A percentile compares a stretch with the other conserved stretches of the same genome.
phyloP scores from a whole-genome alignment of 129 eudicot species.

The Centrapalus pauciflorus region DNA sequence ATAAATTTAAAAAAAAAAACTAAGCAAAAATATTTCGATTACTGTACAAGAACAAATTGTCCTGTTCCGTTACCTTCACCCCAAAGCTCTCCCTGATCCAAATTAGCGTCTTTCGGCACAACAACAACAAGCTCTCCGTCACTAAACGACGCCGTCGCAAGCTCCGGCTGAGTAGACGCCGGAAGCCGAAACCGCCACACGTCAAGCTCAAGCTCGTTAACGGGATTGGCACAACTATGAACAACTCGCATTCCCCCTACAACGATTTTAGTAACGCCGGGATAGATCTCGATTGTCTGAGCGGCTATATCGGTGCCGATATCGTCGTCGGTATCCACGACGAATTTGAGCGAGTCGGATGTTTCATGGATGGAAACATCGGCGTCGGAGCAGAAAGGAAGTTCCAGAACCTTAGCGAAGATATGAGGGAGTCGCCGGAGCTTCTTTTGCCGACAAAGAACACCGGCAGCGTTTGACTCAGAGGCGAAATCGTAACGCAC shows the following conservation, averaged over 20 bases:
- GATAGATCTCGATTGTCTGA: conserved; percentile 63
- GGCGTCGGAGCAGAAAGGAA: conserved; percentile 80
- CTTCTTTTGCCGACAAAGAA: conserved; percentile 52
- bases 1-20: not conserved
- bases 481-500: conserved; percentile 54
- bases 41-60: conserved; percentile 75
- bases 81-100: conserved; percentile 35
- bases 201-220: conserved; percentile 55
- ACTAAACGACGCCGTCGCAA: conserved; percentile 61
- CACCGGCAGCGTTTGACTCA: conserved; percentile 17
- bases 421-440: conserved; percentile 95
- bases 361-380: conserved; percentile 71
- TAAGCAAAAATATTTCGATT: conserved; percentile 1
- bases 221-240: not conserved
- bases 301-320: conserved; percentile 54
- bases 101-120: conserved; percentile 64
- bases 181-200: conserved; percentile 91
- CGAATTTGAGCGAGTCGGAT: conserved; percentile 44
- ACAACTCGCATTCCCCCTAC: conserved; percentile 30
- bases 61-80: conserved; percentile 36
- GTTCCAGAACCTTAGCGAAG: conserved; percentile 89
- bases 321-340: conserved; percentile 54
- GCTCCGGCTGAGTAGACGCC: conserved; percentile 61
- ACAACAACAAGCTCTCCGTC: conserved; percentile 89
- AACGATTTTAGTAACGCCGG: conserved; percentile 85